Evolutionary conservation across 2,329 filamentous ascomycete genomes (phyloP), one percentile per base, ranked within the genome.

Genomic region (Colletotrichum destructivum): DNA sequence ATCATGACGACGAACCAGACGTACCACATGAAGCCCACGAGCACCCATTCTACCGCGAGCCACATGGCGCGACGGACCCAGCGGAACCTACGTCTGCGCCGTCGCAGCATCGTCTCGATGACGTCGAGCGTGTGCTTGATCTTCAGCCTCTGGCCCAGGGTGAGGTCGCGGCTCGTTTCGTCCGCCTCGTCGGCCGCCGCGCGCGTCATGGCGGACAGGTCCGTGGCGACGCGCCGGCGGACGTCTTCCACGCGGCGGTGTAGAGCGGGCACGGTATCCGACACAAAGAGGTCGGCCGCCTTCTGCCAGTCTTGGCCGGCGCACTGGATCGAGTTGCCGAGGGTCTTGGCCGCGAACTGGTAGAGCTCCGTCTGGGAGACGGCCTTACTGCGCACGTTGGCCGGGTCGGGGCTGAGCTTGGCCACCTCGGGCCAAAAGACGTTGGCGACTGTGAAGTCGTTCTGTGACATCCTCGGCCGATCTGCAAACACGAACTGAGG

Each of bases 1-100:
- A 96, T 85, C 80, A 95, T 93, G 31, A 98, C 95, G 44, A 97
- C 85, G 71, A 97, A 90, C 95, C 96, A 98, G 18, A 97, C 91
- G 82, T 93, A 94, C 95, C 96, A 98, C 91, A 98, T 94, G 76
- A 97, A 89, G 4, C 93, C 93, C 49, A 98, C 90, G 21, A 98
- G 87, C 61, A 90, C 84, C 94, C 95, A 98, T 84, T 98, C 96
- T 18, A 98, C 89, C 23, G 92, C 82, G 66, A 95, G 90, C 88
- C 95, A 98, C 16, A 94, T 92, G 0, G 91, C 90, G 16, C 93
- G 87, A 49, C 94, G 87, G 31, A 95, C 82, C 90, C 94, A 95
- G 66, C 94, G 87, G 78, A 96, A 90, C 69, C 90, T 83, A 40
- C 90, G 82, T 16, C 90, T 87, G 63, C 94, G 87, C 71, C 93